phyloP scores from a whole-genome alignment of 495 filamentous ascomycete species.

The Jackrogersella minutella region DNA sequence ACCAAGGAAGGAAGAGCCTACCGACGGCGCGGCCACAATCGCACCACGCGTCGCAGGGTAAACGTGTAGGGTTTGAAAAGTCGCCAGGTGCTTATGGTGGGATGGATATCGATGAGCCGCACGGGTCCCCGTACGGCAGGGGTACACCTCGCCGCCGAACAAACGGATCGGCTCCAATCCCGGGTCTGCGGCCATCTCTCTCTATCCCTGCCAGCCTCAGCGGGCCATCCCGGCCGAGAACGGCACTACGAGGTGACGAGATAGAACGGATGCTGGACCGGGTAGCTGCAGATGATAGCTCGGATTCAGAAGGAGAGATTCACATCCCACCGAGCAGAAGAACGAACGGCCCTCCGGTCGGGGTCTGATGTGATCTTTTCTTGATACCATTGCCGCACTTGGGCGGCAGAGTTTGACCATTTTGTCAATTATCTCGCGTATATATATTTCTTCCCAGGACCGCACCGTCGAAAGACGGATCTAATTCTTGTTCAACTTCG shows the following conservation, averaged over 20 bases:
- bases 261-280: constrained; percentile 59
- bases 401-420: constrained; percentile 7
- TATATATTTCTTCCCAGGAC: constrained; percentile 27
- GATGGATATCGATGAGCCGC: constrained; percentile 56
- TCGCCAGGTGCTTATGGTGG: constrained; percentile 44
- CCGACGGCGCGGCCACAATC: constrained; percentile 51
- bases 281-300: constrained; percentile 52
- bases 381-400: constrained; percentile 6
- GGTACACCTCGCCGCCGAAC: constrained; percentile 53
- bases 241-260: constrained; percentile 51
- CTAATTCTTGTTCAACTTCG: constrained; percentile 26
- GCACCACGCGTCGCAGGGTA: constrained; percentile 47
- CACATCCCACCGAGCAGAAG: constrained; percentile 47
- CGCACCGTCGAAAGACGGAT: constrained; percentile 4
- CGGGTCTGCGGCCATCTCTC: constrained; percentile 48
- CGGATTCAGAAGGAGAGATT: constrained; percentile 60
- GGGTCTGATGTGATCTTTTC: constrained; percentile 20
- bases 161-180: constrained; percentile 44
- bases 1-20: constrained; percentile 53
- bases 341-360: constrained; percentile 36
- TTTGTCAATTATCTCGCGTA: constrained; percentile 20
- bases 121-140: constrained; percentile 45
- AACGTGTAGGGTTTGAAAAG: constrained; percentile 59
- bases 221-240: constrained; percentile 46
- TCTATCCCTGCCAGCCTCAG: constrained; percentile 52